A percentile compares a stretch with the other conserved stretches of the same genome.
These are phyloP conservation scores for Wickerhamomyces kurtzmanii DNA, from an alignment of 805 yeast genomes.

Conservation along the genomic window DNA sequence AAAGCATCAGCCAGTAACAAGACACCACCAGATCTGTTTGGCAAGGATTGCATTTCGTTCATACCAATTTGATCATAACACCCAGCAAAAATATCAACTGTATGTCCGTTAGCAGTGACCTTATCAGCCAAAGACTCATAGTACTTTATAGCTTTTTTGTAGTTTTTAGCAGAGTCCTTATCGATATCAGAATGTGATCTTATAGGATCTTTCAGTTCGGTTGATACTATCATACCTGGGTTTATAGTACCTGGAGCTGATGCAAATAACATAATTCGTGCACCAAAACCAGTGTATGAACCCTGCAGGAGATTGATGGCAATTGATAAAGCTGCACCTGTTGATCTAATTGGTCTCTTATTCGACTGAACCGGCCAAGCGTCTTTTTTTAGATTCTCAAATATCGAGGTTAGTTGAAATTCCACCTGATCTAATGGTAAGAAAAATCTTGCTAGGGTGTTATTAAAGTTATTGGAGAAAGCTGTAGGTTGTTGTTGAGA, in stretches of 20 bases:
- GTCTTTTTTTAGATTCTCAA: conserved; percentile 70
- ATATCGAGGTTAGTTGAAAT: conserved; percentile 66
- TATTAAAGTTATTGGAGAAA: conserved; percentile 26
- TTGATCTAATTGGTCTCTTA: conserved; percentile 80
- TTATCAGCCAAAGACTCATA: conserved; percentile 68
- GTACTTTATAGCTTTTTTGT: conserved; percentile 74
- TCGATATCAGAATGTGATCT: conserved; percentile 97
- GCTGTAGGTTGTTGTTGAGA: conserved; percentile 23
- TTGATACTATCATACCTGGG: conserved; percentile 91
- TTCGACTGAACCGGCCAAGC: conserved; percentile 87
- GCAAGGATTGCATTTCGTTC: conserved; percentile 82
- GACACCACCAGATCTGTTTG: conserved; percentile 86
- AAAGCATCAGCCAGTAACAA: conserved; percentile 85
- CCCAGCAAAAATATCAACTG: conserved; percentile 88
- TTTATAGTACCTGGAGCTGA: conserved; percentile 94
- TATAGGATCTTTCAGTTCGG: conserved; percentile 88
- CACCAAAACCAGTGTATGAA: conserved; percentile 76
- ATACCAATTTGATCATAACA: conserved; percentile 95
- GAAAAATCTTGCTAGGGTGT: conserved; percentile 48
- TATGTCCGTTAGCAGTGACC: conserved; percentile 64
- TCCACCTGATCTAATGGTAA: conserved; percentile 72
- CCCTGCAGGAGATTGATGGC: conserved; percentile 78
- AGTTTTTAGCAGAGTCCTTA: conserved; percentile 80
- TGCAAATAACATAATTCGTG: conserved; percentile 81
- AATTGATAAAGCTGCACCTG: conserved; percentile 86